Evolutionary conservation across 2,329 filamentous ascomycete species (phyloP).

Genomic region (Trichoderma aggressivum): DNA sequence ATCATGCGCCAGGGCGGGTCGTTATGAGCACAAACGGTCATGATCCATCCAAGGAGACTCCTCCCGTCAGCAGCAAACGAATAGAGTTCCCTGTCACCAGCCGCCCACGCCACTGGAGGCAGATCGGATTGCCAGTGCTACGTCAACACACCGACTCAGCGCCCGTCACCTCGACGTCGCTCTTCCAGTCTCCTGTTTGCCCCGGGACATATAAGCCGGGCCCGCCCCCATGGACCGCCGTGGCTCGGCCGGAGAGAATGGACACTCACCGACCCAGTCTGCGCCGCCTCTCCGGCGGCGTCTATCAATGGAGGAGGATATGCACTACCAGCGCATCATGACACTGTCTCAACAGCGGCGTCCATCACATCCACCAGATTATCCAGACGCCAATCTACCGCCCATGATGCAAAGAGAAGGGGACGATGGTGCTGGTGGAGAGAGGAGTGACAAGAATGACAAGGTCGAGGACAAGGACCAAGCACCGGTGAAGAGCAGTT

Average conservation of each 20-base stretch:
- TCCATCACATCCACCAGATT: slow-evolving; percentile 47
- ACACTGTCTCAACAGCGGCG: slow-evolving; percentile 38
- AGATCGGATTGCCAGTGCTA: slow-evolving; percentile 9
- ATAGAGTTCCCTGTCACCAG: slow-evolving; percentile 17
- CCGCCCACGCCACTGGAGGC: slow-evolving; percentile 7
- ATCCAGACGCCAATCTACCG: slow-evolving; percentile 31
- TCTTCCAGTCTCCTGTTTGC: slow-evolving; percentile 10
- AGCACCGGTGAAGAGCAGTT: not conserved
- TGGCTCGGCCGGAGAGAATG: slow-evolving; percentile 32
- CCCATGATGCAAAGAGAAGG: slow-evolving; percentile 23
- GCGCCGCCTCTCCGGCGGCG: slow-evolving; percentile 42
- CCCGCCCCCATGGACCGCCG: slow-evolving; percentile 35
- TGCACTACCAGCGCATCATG: slow-evolving; percentile 52
- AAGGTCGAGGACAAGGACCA: not conserved
- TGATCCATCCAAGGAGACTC: slow-evolving; percentile 36
- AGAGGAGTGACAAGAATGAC: slow-evolving; percentile 1
- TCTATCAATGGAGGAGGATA: slow-evolving; percentile 55
- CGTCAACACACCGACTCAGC: slow-evolving; percentile 13
- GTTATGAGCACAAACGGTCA: slow-evolving; percentile 35
- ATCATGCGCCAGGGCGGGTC: slow-evolving; percentile 35
- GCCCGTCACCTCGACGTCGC: slow-evolving; percentile 3
- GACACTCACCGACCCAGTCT: slow-evolving; percentile 30
- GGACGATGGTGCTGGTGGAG: slow-evolving; percentile 24
- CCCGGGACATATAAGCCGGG: slow-evolving; percentile 22
- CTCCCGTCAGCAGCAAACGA: slow-evolving; percentile 21